A percentile compares a stretch with the other conserved stretches of the same genome.
phyloP scores from a whole-genome alignment of 2,329 filamentous ascomycete genomes.

The Colletotrichum karsti region DNA sequence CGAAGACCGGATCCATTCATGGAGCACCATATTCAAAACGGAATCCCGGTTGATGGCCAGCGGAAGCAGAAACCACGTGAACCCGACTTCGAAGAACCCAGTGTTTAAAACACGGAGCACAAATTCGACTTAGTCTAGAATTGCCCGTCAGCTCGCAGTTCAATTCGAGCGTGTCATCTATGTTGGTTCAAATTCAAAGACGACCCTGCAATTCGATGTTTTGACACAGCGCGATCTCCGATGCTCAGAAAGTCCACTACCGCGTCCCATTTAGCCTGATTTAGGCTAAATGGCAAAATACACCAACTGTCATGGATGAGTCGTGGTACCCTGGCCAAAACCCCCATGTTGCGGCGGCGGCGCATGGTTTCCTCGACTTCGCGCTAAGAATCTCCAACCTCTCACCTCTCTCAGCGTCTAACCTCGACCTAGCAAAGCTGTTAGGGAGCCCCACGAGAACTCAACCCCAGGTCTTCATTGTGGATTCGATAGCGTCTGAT shows the following conservation, averaged over 20 bases:
- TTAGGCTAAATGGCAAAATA: slow-evolving; percentile 25
- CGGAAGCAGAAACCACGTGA: not conserved
- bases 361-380: not conserved
- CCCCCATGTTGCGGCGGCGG: slow-evolving; percentile 4
- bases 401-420: not conserved
- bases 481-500: not conserved
- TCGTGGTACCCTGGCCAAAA: not conserved
- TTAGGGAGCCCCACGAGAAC: not conserved
- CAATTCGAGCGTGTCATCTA: not conserved
- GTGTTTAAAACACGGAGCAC: not conserved
- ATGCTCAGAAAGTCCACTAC: not conserved
- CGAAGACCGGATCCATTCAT: not conserved
- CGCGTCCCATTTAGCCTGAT: slow-evolving; percentile 14
- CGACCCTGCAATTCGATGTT: not conserved
- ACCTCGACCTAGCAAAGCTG: not conserved
- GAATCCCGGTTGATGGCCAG: not conserved
- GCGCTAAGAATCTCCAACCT: not conserved
- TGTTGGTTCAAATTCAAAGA: not conserved
- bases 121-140: not conserved
- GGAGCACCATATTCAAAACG: not conserved
- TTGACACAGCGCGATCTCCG: slow-evolving; percentile 6
- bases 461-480: not conserved
- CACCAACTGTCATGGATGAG: not conserved
- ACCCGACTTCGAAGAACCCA: not conserved
- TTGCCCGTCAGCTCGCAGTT: not conserved